Evolutionary conservation across 1,284 basidiomycete species (phyloP), one percentile per base, ranked within the genome.

Genomic region (Mycena sp.): DNA sequence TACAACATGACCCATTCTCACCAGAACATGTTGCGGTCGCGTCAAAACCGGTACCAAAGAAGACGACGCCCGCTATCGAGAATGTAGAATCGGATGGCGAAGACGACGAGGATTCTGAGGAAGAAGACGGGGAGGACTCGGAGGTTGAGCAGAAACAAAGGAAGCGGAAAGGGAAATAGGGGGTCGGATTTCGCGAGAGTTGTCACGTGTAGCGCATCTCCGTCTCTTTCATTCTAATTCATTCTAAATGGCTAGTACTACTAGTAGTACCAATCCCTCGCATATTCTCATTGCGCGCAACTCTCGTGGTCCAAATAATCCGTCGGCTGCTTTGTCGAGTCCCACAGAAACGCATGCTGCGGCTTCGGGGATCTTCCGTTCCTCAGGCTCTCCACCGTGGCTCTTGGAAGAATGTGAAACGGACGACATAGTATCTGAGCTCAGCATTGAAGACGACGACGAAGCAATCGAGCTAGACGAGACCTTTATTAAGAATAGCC

Each of bases 1-100:
- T 99, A 73, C 93, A 98, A 71, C 78, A 85, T 0, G 92, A 97
- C 76, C 97, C 97, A 0, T 95, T 96, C 80, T 93, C 93, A 25
- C 87, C 90, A 0, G 85, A 85, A 44, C 91, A 93, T 77, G 77
- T 85, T 20, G 83, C 86, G 6, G 79, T 80, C 37, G 72, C 80
- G 4, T 59, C 81, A 38, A 70, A 64, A 67, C 63, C 68, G 18
- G 57, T 34, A 52, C 25, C 20, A 37, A 61, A 38, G 22, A 60
- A 64, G 62, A 56, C 46, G 7, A 65, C 50, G 37, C 34, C 57
- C 41, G 77, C 72, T 71, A 64, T 71, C 41, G 64, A 73, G 69
- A 75, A 76, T 41, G 73, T 68, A 30, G 78, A 78, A 39, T 77
- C 78, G 34, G 78, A 79, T 8, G 75, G 73, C 20, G 81, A 78